Percentiles rank a stretch among this genome's conserved stretches.
phyloP scores from a whole-genome alignment of 805 yeast species.

The Pichia rugopelliculosa region DNA sequence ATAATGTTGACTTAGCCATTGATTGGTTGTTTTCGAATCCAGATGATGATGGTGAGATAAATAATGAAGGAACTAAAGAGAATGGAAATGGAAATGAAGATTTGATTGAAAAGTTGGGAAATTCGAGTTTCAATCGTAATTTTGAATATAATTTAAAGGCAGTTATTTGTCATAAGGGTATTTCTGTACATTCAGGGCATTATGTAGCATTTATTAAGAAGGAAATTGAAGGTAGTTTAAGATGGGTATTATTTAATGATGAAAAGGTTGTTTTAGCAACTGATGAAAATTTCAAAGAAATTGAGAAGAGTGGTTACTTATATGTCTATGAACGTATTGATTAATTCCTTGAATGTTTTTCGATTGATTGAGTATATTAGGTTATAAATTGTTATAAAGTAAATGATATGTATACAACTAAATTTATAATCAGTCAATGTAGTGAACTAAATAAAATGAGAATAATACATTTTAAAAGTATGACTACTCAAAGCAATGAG shows the following conservation, averaged over 20 bases:
- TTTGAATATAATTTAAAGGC: constrained; percentile 44
- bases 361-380: neutral
- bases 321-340: constrained; percentile 30
- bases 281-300: constrained; percentile 35
- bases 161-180: constrained; percentile 83
- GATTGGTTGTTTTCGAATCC: constrained; percentile 88
- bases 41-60: constrained; percentile 55
- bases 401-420: neutral
- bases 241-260: constrained; percentile 82
- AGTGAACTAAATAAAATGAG: neutral
- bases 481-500: neutral
- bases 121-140: neutral
- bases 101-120: constrained; percentile 10
- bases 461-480: neutral
- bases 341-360: neutral
- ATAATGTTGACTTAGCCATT: constrained; percentile 67
- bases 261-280: constrained; percentile 71
- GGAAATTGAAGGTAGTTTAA: constrained; percentile 29
- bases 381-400: neutral
- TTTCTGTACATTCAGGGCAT: constrained; percentile 86
- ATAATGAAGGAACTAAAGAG: constrained; percentile 22
- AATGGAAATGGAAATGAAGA: constrained; percentile 12
- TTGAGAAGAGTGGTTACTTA: constrained; percentile 41
- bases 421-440: neutral
- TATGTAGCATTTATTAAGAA: constrained; percentile 71